phyloP scores from a whole-genome alignment of 352 stramenopile species.

The Discostella stelligera region DNA sequence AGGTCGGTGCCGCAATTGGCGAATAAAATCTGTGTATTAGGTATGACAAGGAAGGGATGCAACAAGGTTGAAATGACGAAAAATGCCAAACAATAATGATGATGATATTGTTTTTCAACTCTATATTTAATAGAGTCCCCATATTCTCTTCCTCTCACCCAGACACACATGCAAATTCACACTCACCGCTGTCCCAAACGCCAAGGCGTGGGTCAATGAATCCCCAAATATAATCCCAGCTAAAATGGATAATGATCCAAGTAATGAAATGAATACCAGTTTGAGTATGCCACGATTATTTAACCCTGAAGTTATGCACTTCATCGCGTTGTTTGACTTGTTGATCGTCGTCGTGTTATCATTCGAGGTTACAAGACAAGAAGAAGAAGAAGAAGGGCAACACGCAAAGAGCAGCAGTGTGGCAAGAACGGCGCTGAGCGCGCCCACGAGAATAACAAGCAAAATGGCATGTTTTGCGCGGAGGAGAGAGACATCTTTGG shows the following conservation, averaged over 20 bases:
- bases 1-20: background rate
- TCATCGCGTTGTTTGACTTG: background rate
- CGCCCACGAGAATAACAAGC: constrained; percentile 18
- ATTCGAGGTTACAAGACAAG: too few species aligned
- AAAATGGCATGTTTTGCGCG: constrained; percentile 13
- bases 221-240: constrained; percentile 37
- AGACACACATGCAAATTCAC: too few species aligned
- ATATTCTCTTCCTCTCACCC: too few species aligned
- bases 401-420: background rate
- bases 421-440: constrained; percentile 12
- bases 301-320: too few species aligned
- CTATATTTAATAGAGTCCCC: too few species aligned
- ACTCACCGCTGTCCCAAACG: constrained; percentile 37
- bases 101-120: too few species aligned
- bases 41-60: background rate
- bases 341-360: background rate
- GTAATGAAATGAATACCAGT: constrained; percentile 14
- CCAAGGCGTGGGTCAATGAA: constrained; percentile 36
- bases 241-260: constrained; percentile 26
- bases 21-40: constrained; percentile 6
- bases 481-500: constrained; percentile 12
- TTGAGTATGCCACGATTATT: background rate
- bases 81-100: background rate
- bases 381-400: background rate
- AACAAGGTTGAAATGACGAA: background rate